These are phyloP conservation scores for Lactarius tabidus DNA, from an alignment of 768 basidiomycete species.

Conservation along the genomic window DNA sequence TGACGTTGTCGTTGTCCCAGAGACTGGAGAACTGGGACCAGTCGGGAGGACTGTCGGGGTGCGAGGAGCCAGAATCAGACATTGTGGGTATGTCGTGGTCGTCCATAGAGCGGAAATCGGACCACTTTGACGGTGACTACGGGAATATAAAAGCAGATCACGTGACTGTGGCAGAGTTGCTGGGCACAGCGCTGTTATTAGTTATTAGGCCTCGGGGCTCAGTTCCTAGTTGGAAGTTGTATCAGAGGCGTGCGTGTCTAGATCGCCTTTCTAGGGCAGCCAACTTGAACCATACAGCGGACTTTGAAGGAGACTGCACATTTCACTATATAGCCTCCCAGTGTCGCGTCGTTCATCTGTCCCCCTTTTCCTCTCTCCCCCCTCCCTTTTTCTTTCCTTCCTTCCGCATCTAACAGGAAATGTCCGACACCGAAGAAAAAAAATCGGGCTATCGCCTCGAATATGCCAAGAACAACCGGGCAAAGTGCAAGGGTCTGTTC, in stretches of 20 bases:
- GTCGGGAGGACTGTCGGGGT: conserved; percentile 24
- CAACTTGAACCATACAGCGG: conserved; percentile 31
- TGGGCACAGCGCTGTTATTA: background rate
- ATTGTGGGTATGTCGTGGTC: conserved; percentile 14
- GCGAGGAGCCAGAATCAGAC: conserved; percentile 12
- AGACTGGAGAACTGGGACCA: conserved; percentile 27
- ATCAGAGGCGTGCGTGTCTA: conserved; percentile 5
- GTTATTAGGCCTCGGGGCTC: background rate
- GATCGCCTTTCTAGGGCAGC: conserved; percentile 20
- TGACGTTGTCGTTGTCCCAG: conserved; percentile 17
- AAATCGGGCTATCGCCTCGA: conserved; percentile 72
- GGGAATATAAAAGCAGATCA: background rate
- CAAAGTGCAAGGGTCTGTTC: conserved; percentile 74
- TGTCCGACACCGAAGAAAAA: conserved; percentile 42
- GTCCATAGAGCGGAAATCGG: background rate
- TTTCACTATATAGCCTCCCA: conserved; percentile 22
- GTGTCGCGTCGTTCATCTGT: conserved; percentile 24
- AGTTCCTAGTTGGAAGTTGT: background rate
- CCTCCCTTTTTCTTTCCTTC: conserved; percentile 17
- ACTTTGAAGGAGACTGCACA: conserved; percentile 33
- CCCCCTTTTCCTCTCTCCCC: conserved; percentile 28
- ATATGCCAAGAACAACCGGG: conserved; percentile 61
- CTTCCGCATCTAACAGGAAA: conserved; percentile 22
- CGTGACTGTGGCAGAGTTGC: background rate
- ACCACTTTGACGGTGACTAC: background rate